Evolutionary conservation across 2,329 filamentous ascomycete species (phyloP).

Genomic region (Paecilomyces niveus): DNA sequence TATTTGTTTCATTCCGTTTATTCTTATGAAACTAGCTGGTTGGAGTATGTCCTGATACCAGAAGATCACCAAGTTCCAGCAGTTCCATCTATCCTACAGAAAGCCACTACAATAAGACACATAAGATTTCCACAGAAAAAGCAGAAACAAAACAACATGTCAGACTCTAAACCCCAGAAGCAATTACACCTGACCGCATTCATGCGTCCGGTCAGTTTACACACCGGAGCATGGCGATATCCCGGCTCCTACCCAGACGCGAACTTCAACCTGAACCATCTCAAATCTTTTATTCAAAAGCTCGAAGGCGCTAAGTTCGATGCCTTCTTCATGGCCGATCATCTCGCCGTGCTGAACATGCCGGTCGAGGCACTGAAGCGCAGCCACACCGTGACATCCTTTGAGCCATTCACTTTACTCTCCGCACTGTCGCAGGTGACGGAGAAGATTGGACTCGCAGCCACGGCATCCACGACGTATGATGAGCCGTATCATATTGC

Average conservation of each 20-base stretch:
- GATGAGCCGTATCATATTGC: conserved; percentile 48
- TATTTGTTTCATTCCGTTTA: background rate
- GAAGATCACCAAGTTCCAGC: too few species aligned
- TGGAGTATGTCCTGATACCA: background rate
- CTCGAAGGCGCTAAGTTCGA: conserved; percentile 50
- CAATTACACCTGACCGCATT: conserved; percentile 52
- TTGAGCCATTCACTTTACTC: conserved; percentile 49
- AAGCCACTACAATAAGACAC: too few species aligned
- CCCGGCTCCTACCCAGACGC: conserved; percentile 49
- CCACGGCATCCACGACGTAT: conserved; percentile 48
- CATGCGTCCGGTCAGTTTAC: conserved; percentile 51
- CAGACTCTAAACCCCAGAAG: conserved; percentile 7
- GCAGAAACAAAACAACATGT: background rate
- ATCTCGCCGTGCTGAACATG: conserved; percentile 51
- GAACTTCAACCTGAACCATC: conserved; percentile 51
- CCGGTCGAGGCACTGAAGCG: conserved; percentile 50
- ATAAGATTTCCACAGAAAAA: too few species aligned
- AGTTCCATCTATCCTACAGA: too few species aligned
- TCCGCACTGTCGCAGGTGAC: conserved; percentile 45
- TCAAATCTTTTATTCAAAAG: conserved; percentile 48
- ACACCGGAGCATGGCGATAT: conserved; percentile 53
- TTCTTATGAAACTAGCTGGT: background rate
- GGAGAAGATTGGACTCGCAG: conserved; percentile 44
- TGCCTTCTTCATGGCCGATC: conserved; percentile 52
- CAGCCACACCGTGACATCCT: conserved; percentile 52